Evolutionary conservation across 805 yeast genomes (phyloP).

Genomic region (Schwanniomyces occidentalis): DNA sequence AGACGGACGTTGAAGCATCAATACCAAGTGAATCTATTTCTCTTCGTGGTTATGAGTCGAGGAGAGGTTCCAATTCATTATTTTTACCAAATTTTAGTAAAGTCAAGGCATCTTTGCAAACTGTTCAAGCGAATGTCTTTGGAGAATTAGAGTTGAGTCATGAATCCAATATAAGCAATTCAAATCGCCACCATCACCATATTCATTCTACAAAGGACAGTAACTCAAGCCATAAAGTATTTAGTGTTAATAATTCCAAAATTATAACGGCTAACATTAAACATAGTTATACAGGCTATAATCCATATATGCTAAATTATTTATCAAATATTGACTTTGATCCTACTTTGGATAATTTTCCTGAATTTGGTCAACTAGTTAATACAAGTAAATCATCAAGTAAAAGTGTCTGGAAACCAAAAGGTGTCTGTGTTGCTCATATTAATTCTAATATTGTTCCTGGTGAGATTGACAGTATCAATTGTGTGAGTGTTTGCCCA

Average conservation of each 20-base stretch:
- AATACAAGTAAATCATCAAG: constrained; percentile 6
- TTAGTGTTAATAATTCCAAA: constrained; percentile 30
- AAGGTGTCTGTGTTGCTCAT: constrained; percentile 60
- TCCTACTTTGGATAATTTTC: constrained; percentile 58
- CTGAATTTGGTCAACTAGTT: constrained; percentile 60
- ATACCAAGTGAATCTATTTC: not conserved
- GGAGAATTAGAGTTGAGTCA: constrained; percentile 44
- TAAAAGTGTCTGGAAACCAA: constrained; percentile 24
- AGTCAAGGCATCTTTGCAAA: constrained; percentile 39
- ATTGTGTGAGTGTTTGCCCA: constrained; percentile 57
- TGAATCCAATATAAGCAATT: constrained; percentile 13
- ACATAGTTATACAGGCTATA: constrained; percentile 68
- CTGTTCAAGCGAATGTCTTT: constrained; percentile 42
- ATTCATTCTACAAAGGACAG: constrained; percentile 11
- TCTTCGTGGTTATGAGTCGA: not conserved
- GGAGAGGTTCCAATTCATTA: constrained; percentile 22
- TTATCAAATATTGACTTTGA: constrained; percentile 54
- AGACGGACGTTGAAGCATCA: not conserved
- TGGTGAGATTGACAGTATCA: constrained; percentile 40
- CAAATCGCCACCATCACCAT: constrained; percentile 13
- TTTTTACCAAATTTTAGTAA: constrained; percentile 30
- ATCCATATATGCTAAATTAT: constrained; percentile 60
- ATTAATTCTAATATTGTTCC: constrained; percentile 61
- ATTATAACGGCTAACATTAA: constrained; percentile 36
- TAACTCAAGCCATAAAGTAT: constrained; percentile 36